Evolutionary conservation across 1,284 basidiomycete species (phyloP).

Genomic region (Boletellus deceptivus): DNA sequence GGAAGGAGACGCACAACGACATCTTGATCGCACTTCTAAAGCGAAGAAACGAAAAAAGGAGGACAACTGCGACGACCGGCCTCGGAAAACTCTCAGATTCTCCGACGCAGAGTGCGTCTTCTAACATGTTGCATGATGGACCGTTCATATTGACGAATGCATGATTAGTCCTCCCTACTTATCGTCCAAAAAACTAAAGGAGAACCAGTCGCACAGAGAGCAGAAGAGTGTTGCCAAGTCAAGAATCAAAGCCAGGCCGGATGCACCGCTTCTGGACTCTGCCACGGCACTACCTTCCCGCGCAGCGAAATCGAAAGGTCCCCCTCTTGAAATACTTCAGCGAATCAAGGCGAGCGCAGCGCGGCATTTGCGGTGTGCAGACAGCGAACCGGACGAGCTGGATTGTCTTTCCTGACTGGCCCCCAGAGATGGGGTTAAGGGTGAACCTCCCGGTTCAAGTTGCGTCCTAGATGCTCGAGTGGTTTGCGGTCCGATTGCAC

Average conservation of each 20-base stretch:
- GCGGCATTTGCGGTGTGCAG: constrained; percentile 14
- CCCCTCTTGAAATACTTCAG: constrained; percentile 30
- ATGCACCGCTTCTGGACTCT: neutral
- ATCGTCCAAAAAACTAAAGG: constrained; percentile 27
- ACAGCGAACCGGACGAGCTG: constrained; percentile 33
- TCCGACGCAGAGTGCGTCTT: constrained; percentile 15
- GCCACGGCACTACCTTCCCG: constrained; percentile 2
- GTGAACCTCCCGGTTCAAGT: neutral
- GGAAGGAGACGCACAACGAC: constrained; percentile 6
- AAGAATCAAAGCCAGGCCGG: neutral
- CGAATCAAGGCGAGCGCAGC: constrained; percentile 29
- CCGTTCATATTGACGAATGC: neutral
- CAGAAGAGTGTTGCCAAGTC: neutral
- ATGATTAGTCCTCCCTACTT: constrained; percentile 10
- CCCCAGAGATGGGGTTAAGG: no score
- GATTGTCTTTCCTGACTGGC: constrained; percentile 31
- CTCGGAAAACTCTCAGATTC: constrained; percentile 22
- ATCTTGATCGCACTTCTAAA: constrained; percentile 4
- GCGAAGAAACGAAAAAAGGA: constrained; percentile 21
- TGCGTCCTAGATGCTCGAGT: neutral
- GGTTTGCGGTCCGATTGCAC: neutral
- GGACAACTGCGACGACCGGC: constrained; percentile 21
- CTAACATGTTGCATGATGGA: neutral
- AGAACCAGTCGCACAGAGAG: constrained; percentile 16
- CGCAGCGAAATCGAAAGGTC: constrained; percentile 22